Evolutionary conservation across 768 basidiomycete species (phyloP).

Genomic region (Leccinum variicolor): DNA sequence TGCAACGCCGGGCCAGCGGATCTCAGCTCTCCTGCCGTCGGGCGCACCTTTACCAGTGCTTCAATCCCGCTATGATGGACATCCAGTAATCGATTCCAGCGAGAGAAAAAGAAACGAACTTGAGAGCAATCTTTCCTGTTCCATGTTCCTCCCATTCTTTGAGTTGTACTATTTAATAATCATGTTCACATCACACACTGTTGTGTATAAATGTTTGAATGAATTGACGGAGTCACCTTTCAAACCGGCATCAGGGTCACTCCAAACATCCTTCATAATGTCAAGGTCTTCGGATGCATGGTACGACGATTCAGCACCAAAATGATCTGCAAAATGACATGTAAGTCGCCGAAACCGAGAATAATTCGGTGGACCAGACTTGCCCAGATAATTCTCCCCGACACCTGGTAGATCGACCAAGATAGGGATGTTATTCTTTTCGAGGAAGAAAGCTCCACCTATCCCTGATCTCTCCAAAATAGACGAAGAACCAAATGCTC

Average conservation of each 20-base stretch:
- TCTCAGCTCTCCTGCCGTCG: conserved; percentile 45
- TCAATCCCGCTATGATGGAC: conserved; percentile 43
- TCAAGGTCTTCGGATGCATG: background rate
- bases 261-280: background rate
- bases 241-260: background rate
- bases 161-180: conserved; percentile 24
- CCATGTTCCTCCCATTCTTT: conserved; percentile 38
- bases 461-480: conserved; percentile 67
- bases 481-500: conserved; percentile 52
- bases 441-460: conserved; percentile 49
- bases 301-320: background rate
- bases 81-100: background rate
- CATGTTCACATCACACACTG: background rate
- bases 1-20: conserved; percentile 44
- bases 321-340: background rate
- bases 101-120: conserved; percentile 33
- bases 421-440: conserved; percentile 43
- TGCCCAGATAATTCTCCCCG: conserved; percentile 37
- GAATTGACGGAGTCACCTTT: background rate
- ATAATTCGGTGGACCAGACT: background rate
- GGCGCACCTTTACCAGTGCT: conserved; percentile 53
- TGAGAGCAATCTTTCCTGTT: conserved; percentile 50
- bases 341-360: background rate
- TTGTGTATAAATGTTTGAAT: background rate
- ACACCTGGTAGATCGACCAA: background rate